phyloP scores from a whole-genome alignment of 495 filamentous ascomycete species.

The Xylaria scruposa region DNA sequence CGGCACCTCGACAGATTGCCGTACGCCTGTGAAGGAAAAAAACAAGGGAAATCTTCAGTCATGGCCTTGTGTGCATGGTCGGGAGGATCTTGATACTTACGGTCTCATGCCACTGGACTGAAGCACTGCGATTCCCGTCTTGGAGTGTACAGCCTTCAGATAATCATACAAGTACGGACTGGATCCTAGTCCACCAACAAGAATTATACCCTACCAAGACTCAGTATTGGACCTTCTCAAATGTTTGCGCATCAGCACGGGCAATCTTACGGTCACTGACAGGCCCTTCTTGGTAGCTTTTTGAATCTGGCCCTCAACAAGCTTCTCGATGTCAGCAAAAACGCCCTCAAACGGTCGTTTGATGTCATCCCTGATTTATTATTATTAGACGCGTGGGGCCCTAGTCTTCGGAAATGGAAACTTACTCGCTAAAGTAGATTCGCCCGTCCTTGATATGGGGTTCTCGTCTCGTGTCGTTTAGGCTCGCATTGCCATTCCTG shows the following conservation, averaged over 20 bases:
- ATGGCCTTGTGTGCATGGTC: background rate
- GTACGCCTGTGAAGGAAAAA: slow-evolving; percentile 27
- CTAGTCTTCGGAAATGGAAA: background rate
- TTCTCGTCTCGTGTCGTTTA: slow-evolving; percentile 25
- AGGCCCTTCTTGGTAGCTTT: background rate
- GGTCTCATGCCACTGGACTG: slow-evolving; percentile 25
- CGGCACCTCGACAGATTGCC: slow-evolving; percentile 36
- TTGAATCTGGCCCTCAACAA: slow-evolving; percentile 24
- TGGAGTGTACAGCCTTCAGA: slow-evolving; percentile 21
- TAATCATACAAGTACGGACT: slow-evolving; percentile 33
- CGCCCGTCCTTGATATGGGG: slow-evolving; percentile 28
- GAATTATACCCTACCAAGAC: slow-evolving; percentile 31
- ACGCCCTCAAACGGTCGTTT: slow-evolving; percentile 15
- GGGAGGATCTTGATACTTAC: slow-evolving; percentile 16
- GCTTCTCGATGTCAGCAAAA: slow-evolving; percentile 14
- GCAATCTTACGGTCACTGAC: slow-evolving; percentile 17
- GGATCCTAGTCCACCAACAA: slow-evolving; percentile 38
- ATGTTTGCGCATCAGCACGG: background rate
- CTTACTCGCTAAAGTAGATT: slow-evolving; percentile 27
- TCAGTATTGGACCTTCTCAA: background rate
- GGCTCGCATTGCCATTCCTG: no score
- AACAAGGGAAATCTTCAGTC: background rate
- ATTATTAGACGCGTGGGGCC: background rate
- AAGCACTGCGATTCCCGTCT: slow-evolving; percentile 2
- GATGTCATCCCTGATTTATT: slow-evolving; percentile 8